A percentile compares a stretch with the other conserved stretches of the same genome.
Evolutionary conservation across 345 rosid species (phyloP).

Genomic region (Salix exigua): DNA sequence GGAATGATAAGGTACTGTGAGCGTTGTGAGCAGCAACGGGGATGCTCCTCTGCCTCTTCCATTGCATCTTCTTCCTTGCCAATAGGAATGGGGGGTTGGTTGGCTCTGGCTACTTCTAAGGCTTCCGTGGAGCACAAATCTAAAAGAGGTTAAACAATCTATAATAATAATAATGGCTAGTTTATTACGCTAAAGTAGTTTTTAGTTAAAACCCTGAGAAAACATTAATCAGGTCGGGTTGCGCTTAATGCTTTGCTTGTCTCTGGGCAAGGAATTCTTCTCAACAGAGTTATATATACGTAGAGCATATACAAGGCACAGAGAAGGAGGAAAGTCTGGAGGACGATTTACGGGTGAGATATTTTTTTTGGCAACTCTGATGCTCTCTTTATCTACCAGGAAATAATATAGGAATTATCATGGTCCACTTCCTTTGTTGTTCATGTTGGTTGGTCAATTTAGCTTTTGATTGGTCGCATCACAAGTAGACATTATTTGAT

Average conservation of each 20-base stretch:
- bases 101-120: conserved; percentile 24
- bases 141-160: background rate
- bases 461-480: too few species aligned
- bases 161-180: background rate
- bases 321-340: background rate
- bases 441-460: too few species aligned
- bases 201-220: background rate
- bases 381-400: background rate
- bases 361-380: background rate
- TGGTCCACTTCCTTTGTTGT: background rate
- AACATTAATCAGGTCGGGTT: background rate
- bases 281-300: background rate
- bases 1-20: conserved; percentile 6
- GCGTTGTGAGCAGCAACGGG: conserved; percentile 10
- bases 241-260: background rate
- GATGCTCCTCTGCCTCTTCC: conserved; percentile 4
- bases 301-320: background rate
- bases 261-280: background rate
- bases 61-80: conserved; percentile 16
- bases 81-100: conserved; percentile 19
- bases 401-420: background rate
- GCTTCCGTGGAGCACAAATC: conserved; percentile 19
- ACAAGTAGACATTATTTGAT: too few species aligned
- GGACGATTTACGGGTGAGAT: background rate
- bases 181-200: background rate